Conservation (phyloP, 2,329 filamentous ascomycete genomes). For the Celoporthe dispersa region DNA sequence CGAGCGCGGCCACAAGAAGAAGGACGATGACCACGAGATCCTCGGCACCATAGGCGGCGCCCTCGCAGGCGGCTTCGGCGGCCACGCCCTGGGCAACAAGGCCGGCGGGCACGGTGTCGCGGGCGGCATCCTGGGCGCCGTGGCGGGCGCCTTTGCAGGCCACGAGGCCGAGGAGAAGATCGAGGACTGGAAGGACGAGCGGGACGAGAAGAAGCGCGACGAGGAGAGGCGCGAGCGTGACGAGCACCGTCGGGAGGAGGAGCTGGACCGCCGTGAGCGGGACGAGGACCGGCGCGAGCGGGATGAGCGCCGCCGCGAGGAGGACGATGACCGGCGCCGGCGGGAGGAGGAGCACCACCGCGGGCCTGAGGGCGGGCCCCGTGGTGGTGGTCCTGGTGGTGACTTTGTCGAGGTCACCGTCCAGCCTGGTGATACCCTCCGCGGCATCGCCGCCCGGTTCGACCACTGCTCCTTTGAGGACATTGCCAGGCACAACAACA, state of each 20-base stretch:
- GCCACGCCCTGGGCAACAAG: conserved; percentile 45
- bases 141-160: conserved; percentile 47
- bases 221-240: conserved; percentile 27
- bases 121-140: conserved; percentile 44
- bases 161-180: conserved; percentile 47
- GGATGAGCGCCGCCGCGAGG: conserved; percentile 20
- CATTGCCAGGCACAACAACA: conserved; percentile 44
- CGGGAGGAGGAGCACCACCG: conserved; percentile 28
- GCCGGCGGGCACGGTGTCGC: conserved; percentile 38
- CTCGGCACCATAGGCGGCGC: conserved; percentile 47
- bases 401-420: conserved; percentile 39
- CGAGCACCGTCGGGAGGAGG: conserved; percentile 34
- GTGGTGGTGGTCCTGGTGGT: conserved; percentile 29
- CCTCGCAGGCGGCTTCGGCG: conserved; percentile 46
- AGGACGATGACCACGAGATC: conserved; percentile 45
- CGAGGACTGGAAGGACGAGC: conserved; percentile 45
- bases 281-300: neutral
- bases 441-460: conserved; percentile 42
- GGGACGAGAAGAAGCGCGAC: conserved; percentile 44
- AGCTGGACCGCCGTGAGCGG: conserved; percentile 18
- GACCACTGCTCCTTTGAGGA: conserved; percentile 42
- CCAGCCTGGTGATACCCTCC: conserved; percentile 47
- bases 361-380: conserved; percentile 33
- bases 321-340: conserved; percentile 13
- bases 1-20: conserved; percentile 1